Evolutionary conservation across 495 filamentous ascomycete species (phyloP).

Genomic region (Neurospora sp.): DNA sequence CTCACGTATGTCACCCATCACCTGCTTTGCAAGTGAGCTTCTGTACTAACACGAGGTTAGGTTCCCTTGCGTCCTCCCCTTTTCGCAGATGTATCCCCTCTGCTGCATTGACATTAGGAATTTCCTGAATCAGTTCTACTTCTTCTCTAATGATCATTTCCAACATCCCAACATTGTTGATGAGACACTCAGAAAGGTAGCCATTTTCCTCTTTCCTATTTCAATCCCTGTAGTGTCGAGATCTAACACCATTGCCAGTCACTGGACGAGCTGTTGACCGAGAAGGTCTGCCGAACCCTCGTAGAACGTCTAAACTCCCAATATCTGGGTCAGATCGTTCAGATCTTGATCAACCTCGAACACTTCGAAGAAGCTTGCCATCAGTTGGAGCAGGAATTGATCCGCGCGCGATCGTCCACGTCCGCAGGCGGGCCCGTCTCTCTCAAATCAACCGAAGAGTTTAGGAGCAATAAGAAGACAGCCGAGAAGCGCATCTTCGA

Average conservation of each 20-base stretch:
- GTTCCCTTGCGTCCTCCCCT: slow-evolving; percentile 86
- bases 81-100: slow-evolving; percentile 97
- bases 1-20: slow-evolving; percentile 48
- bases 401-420: slow-evolving; percentile 66
- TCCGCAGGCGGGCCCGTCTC: slow-evolving; percentile 65
- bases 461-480: slow-evolving; percentile 82
- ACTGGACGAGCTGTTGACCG: slow-evolving; percentile 82
- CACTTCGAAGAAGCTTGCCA: slow-evolving; percentile 90
- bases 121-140: slow-evolving; percentile 92
- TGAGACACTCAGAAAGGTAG: slow-evolving; percentile 68
- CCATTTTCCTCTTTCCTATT: neutral
- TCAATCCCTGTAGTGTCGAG: neutral
- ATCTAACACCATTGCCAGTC: slow-evolving; percentile 25
- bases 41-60: slow-evolving; percentile 30
- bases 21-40: neutral
- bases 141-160: slow-evolving; percentile 91
- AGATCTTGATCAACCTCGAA: slow-evolving; percentile 94
- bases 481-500: slow-evolving; percentile 98
- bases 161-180: slow-evolving; percentile 79
- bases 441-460: slow-evolving; percentile 73
- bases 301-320: slow-evolving; percentile 84
- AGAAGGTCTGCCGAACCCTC: slow-evolving; percentile 80
- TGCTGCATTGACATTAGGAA: slow-evolving; percentile 97
- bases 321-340: slow-evolving; percentile 93
- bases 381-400: slow-evolving; percentile 75